These are phyloP conservation scores for Diplodia corticola DNA, from an alignment of 2,329 filamentous ascomycete species.

Conservation along the genomic window DNA sequence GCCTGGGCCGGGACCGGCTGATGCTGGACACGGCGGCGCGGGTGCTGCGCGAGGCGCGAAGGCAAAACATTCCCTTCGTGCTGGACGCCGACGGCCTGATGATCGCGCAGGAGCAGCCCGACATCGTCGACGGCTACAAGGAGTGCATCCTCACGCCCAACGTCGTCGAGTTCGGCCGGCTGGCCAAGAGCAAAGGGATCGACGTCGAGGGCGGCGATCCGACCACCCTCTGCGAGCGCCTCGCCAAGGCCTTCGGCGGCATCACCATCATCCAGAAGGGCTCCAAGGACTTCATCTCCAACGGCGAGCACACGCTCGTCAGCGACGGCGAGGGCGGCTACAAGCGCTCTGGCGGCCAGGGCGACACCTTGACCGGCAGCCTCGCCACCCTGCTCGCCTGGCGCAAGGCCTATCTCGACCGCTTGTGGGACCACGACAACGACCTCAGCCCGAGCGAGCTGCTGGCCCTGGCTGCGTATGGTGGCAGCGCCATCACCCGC, in stretches of 20 bases:
- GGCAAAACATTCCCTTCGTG: conserved; percentile 73
- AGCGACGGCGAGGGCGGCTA: conserved; percentile 77
- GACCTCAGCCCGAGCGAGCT: conserved; percentile 59
- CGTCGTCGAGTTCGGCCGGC: conserved; percentile 82
- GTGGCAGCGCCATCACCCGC: conserved; percentile 82
- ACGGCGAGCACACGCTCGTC: conserved; percentile 72
- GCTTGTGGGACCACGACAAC: conserved; percentile 67
- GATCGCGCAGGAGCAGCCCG: conserved; percentile 73
- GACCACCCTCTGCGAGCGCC: conserved; percentile 62
- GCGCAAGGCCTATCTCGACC: conserved; percentile 81
- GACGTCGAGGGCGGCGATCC: conserved; percentile 57
- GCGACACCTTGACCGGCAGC: conserved; percentile 88
- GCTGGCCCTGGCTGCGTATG: conserved; percentile 78
- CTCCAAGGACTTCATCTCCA: conserved; percentile 74
- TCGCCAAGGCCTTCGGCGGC: conserved; percentile 77
- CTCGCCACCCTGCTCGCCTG: conserved; percentile 88
- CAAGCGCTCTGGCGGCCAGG: conserved; percentile 92
- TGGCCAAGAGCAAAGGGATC: conserved; percentile 74
- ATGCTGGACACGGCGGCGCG: conserved; percentile 84
- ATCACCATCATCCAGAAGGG: conserved; percentile 94
- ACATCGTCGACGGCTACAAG: conserved; percentile 75
- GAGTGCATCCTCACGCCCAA: conserved; percentile 92
- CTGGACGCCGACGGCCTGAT: conserved; percentile 88
- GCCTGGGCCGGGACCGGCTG: conserved; percentile 81
- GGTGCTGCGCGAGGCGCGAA: conserved; percentile 76